A percentile compares a stretch with the other conserved stretches of the same genome.
These are phyloP conservation scores for Zizania latifolia DNA, from an alignment of 176 grass and related monocot species.

Conservation along the genomic window DNA sequence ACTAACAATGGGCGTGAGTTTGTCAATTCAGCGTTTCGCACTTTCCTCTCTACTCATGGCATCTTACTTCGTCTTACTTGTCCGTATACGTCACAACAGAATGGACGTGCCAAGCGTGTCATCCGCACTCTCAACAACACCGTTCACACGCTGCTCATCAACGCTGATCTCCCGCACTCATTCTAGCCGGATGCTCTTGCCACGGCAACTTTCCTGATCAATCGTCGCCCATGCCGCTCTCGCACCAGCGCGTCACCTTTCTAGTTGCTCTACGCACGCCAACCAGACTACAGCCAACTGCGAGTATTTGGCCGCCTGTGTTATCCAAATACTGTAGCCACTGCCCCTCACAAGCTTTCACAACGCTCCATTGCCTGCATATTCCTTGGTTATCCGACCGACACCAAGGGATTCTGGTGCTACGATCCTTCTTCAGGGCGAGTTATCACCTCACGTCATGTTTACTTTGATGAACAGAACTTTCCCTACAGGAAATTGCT, in stretches of 20 bases:
- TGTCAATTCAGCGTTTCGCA: too few relatives aligned
- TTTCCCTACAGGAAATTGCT: too few relatives aligned
- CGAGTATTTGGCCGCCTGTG: neutral
- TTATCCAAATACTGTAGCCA: neutral
- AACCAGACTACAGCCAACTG: neutral
- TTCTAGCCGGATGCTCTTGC: neutral
- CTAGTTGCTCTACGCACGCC: accelerated
- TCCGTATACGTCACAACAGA: neutral
- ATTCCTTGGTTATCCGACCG: neutral
- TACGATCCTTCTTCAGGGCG: neutral
- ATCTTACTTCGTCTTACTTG: too few relatives aligned
- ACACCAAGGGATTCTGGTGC: neutral
- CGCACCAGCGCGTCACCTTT: neutral
- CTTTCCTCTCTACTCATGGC: too few relatives aligned
- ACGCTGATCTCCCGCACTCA: accelerated
- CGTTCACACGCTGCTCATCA: neutral
- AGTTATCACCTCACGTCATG: neutral
- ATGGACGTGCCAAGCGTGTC: neutral
- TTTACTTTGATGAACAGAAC: neutral
- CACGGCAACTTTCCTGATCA: neutral
- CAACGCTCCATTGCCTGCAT: neutral
- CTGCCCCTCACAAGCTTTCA: neutral
- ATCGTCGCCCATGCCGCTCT: neutral
- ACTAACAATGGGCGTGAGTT: too few relatives aligned
- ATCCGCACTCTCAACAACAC: neutral